phyloP scores from a whole-genome alignment of 2,329 filamentous ascomycete genomes.

The Didymella pinodella region DNA sequence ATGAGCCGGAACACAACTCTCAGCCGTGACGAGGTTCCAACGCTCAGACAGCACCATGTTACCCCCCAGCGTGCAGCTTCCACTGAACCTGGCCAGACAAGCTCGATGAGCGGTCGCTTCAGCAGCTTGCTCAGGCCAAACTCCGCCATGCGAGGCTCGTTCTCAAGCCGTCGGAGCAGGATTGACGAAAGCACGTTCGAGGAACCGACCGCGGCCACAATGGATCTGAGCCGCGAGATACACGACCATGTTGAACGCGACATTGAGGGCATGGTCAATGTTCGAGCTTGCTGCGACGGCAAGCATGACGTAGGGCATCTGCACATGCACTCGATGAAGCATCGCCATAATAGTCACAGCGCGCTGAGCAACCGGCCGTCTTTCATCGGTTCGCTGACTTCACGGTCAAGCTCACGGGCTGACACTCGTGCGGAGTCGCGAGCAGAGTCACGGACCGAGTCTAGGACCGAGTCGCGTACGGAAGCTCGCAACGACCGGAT shows the following conservation, averaged over 20 bases:
- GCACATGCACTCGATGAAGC: constrained; percentile 42
- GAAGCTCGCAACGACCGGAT: constrained; percentile 38
- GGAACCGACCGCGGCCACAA: constrained; percentile 72
- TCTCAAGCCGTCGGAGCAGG: constrained; percentile 57
- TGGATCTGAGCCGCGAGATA: constrained; percentile 78
- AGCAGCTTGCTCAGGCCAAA: constrained; percentile 56
- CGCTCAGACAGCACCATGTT: constrained; percentile 56
- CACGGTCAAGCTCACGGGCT: constrained; percentile 44
- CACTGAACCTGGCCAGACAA: constrained; percentile 48
- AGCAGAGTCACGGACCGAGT: constrained; percentile 19
- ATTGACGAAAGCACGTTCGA: constrained; percentile 55
- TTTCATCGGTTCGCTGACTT: constrained; percentile 44
- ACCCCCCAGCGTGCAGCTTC: constrained; percentile 39
- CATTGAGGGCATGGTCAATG: constrained; percentile 86
- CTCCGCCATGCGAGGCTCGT: constrained; percentile 57
- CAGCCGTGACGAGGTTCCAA: constrained; percentile 52
- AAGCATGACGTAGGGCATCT: constrained; percentile 62
- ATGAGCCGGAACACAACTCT: constrained; percentile 65
- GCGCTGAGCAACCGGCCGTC: constrained; percentile 38
- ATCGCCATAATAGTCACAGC: constrained; percentile 41
- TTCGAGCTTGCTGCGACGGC: constrained; percentile 97
- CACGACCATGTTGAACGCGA: constrained; percentile 80
- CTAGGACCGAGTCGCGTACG: constrained; percentile 21
- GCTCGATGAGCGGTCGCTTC: constrained; percentile 56
- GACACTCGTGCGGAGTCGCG: constrained; percentile 35